Evolutionary conservation across 2,329 filamentous ascomycete species (phyloP).

Genomic region (Orbilia brochopaga): DNA sequence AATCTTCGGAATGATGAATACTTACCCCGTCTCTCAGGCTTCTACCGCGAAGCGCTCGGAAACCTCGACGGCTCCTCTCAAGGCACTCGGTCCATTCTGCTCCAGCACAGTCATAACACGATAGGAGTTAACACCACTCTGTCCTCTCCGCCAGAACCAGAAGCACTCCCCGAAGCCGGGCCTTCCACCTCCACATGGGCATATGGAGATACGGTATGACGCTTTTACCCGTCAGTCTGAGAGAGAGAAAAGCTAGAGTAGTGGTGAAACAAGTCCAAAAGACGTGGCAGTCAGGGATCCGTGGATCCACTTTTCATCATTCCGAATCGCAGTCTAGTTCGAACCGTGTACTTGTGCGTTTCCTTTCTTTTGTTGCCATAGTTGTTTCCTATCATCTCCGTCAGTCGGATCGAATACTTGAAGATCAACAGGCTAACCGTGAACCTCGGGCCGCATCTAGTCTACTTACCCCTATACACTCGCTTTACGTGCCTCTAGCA

Average conservation of each 20-base stretch:
- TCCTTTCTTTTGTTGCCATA: constrained; percentile 14
- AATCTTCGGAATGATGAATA: constrained; percentile 43
- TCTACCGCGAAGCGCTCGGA: constrained; percentile 44
- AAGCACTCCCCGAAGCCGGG: constrained; percentile 27
- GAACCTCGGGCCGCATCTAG: constrained; percentile 11
- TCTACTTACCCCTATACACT: constrained; percentile 46
- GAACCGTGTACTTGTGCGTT: constrained; percentile 23
- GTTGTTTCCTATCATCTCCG: neutral
- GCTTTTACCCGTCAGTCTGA: constrained; percentile 42
- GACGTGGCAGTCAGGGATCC: neutral
- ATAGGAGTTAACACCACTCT: constrained; percentile 44
- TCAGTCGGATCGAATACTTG: neutral
- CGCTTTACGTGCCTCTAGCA: constrained; percentile 35
- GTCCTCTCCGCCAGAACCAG: constrained; percentile 33
- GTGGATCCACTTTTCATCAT: constrained; percentile 2
- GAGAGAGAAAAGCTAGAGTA: neutral
- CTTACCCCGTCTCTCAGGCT: constrained; percentile 46
- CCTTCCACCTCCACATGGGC: constrained; percentile 45
- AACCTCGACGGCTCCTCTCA: constrained; percentile 48
- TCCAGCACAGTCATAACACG: constrained; percentile 44
- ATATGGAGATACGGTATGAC: constrained; percentile 51
- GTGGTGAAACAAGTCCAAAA: constrained; percentile 9
- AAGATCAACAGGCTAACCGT: constrained; percentile 19
- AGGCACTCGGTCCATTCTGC: constrained; percentile 40
- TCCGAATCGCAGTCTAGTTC: constrained; percentile 34